Evolutionary conservation across 129 eudicot species (phyloP).

Genomic region (Erigeron canadensis): DNA sequence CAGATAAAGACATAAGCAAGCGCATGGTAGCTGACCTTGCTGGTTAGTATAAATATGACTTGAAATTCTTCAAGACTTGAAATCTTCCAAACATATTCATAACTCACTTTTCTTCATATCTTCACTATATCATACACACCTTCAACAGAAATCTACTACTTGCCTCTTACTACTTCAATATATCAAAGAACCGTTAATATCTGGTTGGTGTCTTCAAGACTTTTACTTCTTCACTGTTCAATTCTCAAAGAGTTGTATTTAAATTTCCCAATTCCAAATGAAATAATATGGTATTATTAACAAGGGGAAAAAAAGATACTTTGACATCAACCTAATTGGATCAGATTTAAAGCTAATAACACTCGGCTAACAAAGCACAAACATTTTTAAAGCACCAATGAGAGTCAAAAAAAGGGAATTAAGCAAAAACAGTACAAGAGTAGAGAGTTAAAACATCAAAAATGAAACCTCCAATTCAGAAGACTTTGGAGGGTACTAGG

Average conservation of each 20-base stretch:
- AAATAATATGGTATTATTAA: conserved; percentile 1
- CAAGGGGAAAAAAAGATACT: not conserved
- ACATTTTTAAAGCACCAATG: not conserved
- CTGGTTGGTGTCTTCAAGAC: conserved; percentile 55
- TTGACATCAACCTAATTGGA: not conserved
- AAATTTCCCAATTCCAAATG: conserved; percentile 32
- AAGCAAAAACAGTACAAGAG: not conserved
- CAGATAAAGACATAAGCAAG: conserved; percentile 49
- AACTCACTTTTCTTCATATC: conserved; percentile 66
- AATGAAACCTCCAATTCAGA: not conserved
- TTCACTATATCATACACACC: conserved; percentile 74
- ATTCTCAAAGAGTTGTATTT: conserved; percentile 48
- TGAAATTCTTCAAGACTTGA: conserved; percentile 91
- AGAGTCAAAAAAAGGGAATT: not conserved
- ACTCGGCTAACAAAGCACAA: not conserved
- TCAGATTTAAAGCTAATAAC: not conserved
- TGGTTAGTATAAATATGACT: conserved; percentile 57
- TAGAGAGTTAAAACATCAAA: not conserved
- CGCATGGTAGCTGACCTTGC: conserved; percentile 67
- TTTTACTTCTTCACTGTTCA: conserved; percentile 62
- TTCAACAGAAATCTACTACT: conserved; percentile 61
- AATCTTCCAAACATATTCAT: conserved; percentile 67
- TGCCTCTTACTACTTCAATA: conserved; percentile 60
- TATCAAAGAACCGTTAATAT: conserved; percentile 56
- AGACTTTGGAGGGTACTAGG: not conserved